Evolutionary conservation across 139 green algal species (phyloP), one percentile per base, ranked within the genome.

Genomic region (Chlorella sorokiniana): DNA sequence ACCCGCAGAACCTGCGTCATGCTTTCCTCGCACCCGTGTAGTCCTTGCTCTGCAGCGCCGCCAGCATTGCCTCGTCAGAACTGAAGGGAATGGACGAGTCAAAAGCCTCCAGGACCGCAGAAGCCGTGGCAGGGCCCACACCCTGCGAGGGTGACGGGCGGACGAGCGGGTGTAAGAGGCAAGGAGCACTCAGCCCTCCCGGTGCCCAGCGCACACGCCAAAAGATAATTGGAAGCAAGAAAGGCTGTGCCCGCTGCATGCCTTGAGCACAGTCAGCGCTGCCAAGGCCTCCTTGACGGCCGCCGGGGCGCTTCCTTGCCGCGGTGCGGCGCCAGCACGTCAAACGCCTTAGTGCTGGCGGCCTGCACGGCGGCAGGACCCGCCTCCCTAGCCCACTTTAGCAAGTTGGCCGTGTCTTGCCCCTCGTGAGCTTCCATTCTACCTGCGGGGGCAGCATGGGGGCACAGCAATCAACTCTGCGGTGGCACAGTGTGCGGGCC

Each of bases 361-460:
- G 72, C 38, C 42, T 72, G 27, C 27, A 89, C 84, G 29, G 33
- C 71, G 10, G 37, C 77, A 35, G 71, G 48, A 1, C 69, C 31
- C 44, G 85, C 69, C 20, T 85, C 65, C 38, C 88, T 84, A 6
- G 87, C 89, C 72, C 81, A 95, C 1, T 86, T 65, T 22, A 90
- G 80, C 63, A 96, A 83, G 33, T 69, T 48, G 92, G 92, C 70
- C 92, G 80, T 81, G 84, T 92, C 81, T 92, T 92, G 56, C 89
- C 91, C 2, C 89, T 76, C 1, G 48, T 86, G 61, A 96, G 42
- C 78, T 96, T 96, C 92, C 92, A 95, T 0, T 94, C 89, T 4
- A 95, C 90, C 88, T 92, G 83, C 5, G 29, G 38, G 1, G 68
- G 68, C 40, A 74, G 56, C 5, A 22, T 22, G 16, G 27, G 48